phyloP scores from a whole-genome alignment of 2,329 filamentous ascomycete species.

The Erysiphe pulchra region DNA sequence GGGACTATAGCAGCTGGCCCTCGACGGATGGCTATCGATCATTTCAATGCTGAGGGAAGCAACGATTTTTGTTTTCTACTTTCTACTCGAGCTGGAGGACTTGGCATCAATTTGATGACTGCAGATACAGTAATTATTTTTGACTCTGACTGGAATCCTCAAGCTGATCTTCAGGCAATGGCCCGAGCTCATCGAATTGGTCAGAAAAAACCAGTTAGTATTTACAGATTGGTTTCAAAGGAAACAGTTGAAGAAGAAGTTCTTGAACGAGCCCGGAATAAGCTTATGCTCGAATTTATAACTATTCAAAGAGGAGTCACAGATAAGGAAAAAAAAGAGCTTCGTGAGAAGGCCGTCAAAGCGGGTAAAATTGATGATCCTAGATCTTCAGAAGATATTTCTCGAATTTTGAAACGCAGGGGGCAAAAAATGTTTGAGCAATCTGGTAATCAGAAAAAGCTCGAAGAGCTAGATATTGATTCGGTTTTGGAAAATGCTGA shows the following conservation, averaged over 20 bases:
- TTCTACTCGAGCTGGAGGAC: constrained; percentile 80
- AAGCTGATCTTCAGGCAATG: constrained; percentile 96
- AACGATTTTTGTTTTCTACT: constrained; percentile 91
- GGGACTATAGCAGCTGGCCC: constrained; percentile 78
- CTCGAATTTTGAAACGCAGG: constrained; percentile 83
- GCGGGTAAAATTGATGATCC: constrained; percentile 59
- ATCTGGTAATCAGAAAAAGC: constrained; percentile 81
- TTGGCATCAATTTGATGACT: constrained; percentile 98
- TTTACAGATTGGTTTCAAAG: constrained; percentile 89
- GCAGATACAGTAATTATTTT: constrained; percentile 95
- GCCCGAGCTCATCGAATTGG: constrained; percentile 93
- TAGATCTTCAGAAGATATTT: constrained; percentile 81
- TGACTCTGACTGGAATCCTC: constrained; percentile 97
- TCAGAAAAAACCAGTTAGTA: constrained; percentile 84
- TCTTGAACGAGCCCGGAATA: constrained; percentile 84
- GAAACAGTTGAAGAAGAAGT: constrained; percentile 98
- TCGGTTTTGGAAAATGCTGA: constrained; percentile 92
- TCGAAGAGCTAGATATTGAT: constrained; percentile 94
- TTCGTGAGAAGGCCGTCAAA: constrained; percentile 50
- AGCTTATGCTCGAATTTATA: constrained; percentile 88
- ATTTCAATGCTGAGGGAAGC: constrained; percentile 92
- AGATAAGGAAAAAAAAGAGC: constrained; percentile 65
- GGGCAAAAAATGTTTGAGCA: constrained; percentile 99
- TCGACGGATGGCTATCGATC: constrained; percentile 82
- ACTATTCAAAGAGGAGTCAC: constrained; percentile 94